Base-by-base conservation (phyloP, 208 protist species). In the Crithidia thermophila region DNA sequence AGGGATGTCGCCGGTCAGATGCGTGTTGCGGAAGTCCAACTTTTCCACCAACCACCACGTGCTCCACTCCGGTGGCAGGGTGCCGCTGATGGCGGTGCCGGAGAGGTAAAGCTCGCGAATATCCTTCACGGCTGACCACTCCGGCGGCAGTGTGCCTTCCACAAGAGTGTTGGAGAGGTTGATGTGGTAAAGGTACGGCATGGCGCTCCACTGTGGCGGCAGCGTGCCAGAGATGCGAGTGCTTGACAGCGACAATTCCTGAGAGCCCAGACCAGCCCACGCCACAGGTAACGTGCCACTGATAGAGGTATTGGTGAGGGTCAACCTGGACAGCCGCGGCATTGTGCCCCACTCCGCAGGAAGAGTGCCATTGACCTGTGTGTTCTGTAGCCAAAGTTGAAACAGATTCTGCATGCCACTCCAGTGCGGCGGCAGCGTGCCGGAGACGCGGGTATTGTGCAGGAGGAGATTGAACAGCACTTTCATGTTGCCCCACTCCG, bases 341-440 rank as follows among this genome's bases (percentile, higher is more conserved):
- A 39, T 39, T 13, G 10, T 39, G 20, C 20, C 31, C 52, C 31
- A 59, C 34, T 42, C 52, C 2, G 4, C 10, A 6, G 52, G 36
- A 31, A 59, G 52, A 8, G 52, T 45, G 20, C 52, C 52, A 4
- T 16, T 30, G n/a, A 59, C 36, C 1, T 21, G 10, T 3, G 36
- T 59, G 31, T 42, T 14, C 20, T 7, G 4, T 6, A 59, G 13
- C 10, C 4, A 3, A 10, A 59, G 52, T 4, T 45, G 18, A 20
- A 7, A 11, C 14, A 59, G 52, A 11, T 1, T 4, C 6, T 13
- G 31, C 55, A 49, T 46, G 23, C 9, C 4, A 8, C 11, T 14
- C 55, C 55, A 61, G 39, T 33, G n/a, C 14, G 25, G 31, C 25
- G 55, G 55, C 55, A 61, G 39, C 2, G 52, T 59, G 18, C 52